Conservation (phyloP, 2,329 filamentous ascomycete genomes). For the Colletotrichum theobromicola region DNA sequence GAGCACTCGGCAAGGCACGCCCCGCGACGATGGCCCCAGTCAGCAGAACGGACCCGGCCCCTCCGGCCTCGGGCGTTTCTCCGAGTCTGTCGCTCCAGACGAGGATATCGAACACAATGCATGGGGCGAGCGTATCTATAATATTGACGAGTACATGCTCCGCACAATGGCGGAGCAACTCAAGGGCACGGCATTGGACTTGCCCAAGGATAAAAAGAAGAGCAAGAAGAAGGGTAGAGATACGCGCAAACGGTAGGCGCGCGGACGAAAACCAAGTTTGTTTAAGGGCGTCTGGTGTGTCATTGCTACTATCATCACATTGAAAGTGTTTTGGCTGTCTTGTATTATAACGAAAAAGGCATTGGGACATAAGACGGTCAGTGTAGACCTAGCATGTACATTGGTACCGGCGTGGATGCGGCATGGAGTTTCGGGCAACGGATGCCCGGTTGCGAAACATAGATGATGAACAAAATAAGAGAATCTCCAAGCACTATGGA, state of each 20-base stretch:
- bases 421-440: conserved; percentile 1
- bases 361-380: neutral
- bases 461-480: neutral
- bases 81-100: conserved; percentile 38
- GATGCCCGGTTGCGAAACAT: neutral
- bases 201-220: conserved; percentile 70
- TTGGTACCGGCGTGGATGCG: conserved; percentile 1
- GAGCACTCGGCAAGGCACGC: conserved; percentile 57
- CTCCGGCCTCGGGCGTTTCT: conserved; percentile 42
- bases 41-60: conserved; percentile 31
- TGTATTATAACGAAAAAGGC: conserved; percentile 1
- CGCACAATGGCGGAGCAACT: conserved; percentile 68
- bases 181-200: conserved; percentile 63
- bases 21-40: conserved; percentile 42
- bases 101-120: conserved; percentile 60
- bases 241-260: conserved; percentile 51
- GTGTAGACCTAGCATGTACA: conserved; percentile 12
- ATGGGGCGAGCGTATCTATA: conserved; percentile 61
- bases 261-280: neutral
- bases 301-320: neutral
- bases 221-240: conserved; percentile 65
- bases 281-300: neutral
- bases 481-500: neutral
- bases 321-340: neutral
- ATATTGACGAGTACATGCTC: conserved; percentile 80